phyloP scores from a whole-genome alignment of 257 asterid genomes.

The Solanum tarapatanum region DNA sequence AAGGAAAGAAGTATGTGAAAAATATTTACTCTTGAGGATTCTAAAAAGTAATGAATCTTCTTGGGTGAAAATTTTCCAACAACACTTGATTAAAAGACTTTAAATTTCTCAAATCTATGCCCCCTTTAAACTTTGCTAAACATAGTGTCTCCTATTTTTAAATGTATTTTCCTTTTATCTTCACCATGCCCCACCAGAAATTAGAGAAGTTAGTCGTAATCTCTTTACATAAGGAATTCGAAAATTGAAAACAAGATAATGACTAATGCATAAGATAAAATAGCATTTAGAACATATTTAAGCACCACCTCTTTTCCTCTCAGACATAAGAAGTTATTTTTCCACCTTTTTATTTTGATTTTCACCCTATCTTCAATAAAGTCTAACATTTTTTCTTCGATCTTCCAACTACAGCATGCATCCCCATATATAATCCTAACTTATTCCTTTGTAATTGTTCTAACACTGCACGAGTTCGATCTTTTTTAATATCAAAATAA shows the following conservation, averaged over 20 bases:
- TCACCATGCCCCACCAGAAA: neutral
- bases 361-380: neutral
- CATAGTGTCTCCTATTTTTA: neutral
- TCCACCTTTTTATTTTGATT: too few relatives aligned
- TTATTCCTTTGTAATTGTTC: neutral
- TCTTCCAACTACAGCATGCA: neutral
- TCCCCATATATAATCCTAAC: neutral
- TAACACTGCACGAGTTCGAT: accelerated
- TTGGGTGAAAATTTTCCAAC: neutral
- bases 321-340: neutral
- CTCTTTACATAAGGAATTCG: neutral
- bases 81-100: neutral
- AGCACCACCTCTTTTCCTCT: neutral
- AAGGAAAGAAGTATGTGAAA: neutral
- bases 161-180: too few relatives aligned
- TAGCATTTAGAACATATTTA: too few relatives aligned
- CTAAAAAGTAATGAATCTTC: too few relatives aligned
- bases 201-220: too few relatives aligned
- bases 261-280: neutral
- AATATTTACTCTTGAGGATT: neutral
- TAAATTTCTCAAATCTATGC: too few relatives aligned
- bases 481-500: neutral
- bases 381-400: neutral
- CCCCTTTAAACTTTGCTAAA: too few relatives aligned
- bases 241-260: neutral